Evolutionary conservation across 2,329 filamentous ascomycete genomes (phyloP).

Genomic region (Xylariaceae sp.): DNA sequence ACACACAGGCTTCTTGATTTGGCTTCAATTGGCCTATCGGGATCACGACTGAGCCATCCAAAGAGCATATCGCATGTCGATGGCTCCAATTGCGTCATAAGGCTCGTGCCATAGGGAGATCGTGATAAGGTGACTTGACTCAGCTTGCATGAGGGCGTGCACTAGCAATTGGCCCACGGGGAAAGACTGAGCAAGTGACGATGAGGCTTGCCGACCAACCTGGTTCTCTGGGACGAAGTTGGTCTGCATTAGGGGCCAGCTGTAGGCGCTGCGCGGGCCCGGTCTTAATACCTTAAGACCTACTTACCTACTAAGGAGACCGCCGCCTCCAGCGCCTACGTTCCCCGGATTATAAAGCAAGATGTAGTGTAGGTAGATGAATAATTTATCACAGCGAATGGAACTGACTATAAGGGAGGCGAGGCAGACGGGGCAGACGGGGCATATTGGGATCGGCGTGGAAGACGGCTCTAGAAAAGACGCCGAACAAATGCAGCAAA

Average conservation of each 20-base stretch:
- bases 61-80: constrained; percentile 1
- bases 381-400: background rate
- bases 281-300: background rate
- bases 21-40: constrained; percentile 28
- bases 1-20: constrained; percentile 8
- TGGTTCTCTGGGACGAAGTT: background rate
- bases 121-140: constrained; percentile 4
- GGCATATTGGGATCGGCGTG: constrained; percentile 9
- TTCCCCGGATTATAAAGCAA: background rate
- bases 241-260: constrained; percentile 1
- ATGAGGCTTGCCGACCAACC: constrained; percentile 1
- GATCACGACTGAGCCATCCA: constrained; percentile 11
- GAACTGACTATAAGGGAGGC: background rate
- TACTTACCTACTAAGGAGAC: background rate
- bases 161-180: background rate
- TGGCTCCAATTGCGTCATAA: constrained; percentile 17
- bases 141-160: constrained; percentile 1
- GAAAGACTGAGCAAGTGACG: background rate
- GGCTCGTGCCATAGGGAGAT: background rate
- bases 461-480: background rate
- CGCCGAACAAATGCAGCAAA: constrained; percentile 6
- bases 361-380: background rate
- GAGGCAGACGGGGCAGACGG: background rate
- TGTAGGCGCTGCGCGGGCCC: constrained; percentile 1
- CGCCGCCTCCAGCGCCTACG: background rate